Percentiles rank a stretch among this genome's conserved stretches.
These are phyloP conservation scores for Rubia yunnanensis DNA, from an alignment of 257 asterid species.

Conservation along the genomic window DNA sequence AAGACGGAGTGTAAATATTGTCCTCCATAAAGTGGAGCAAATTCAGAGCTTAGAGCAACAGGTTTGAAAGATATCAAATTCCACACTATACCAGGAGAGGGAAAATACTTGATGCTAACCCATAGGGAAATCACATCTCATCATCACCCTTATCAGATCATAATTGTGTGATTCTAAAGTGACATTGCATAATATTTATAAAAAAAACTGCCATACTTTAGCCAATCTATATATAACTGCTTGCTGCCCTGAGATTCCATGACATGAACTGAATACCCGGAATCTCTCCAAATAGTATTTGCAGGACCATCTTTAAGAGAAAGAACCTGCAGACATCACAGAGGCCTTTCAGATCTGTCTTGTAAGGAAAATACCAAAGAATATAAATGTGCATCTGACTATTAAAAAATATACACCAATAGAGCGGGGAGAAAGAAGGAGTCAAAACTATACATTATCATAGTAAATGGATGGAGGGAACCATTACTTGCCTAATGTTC, in stretches of 20 bases:
- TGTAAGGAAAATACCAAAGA: background rate
- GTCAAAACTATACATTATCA: background rate
- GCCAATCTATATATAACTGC: slow-evolving; percentile 70
- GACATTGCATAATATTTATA: background rate
- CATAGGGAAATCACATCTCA: background rate
- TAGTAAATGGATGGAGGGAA: background rate
- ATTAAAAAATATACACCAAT: background rate
- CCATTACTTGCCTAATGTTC: background rate
- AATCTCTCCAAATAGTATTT: slow-evolving; percentile 48
- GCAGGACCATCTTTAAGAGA: slow-evolving; percentile 71
- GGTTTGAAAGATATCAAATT: background rate
- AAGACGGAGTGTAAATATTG: background rate
- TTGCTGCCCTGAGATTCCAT: slow-evolving; percentile 30
- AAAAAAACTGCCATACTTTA: slow-evolving; percentile 46
- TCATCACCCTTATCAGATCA: background rate
- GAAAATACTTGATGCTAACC: background rate
- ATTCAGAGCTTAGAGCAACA: slow-evolving; percentile 2
- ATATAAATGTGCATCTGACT: background rate
- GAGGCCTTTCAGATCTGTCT: background rate
- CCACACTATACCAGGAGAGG: too few relatives aligned
- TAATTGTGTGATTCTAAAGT: background rate
- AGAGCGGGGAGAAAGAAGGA: background rate
- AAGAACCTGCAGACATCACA: slow-evolving; percentile 46
- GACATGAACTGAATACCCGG: slow-evolving; percentile 41
- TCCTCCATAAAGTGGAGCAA: background rate